These are phyloP conservation scores for Debaryomycetaceae sp. DNA, from an alignment of 1,139 yeast genomes.

Conservation along the genomic window DNA sequence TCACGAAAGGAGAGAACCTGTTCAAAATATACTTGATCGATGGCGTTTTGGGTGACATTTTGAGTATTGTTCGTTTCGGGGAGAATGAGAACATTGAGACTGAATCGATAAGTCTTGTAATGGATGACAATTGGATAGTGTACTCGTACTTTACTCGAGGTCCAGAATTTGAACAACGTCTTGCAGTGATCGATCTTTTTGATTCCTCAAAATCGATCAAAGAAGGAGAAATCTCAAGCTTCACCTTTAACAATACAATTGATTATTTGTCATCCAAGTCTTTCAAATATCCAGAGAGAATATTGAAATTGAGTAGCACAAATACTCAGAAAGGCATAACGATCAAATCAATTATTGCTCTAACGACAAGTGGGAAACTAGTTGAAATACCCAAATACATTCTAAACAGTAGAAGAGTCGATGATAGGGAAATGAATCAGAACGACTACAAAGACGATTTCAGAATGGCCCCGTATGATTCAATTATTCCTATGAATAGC, in stretches of 20 bases:
- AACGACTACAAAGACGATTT: conserved; percentile 58
- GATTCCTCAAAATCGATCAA: conserved; percentile 48
- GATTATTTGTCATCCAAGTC: conserved; percentile 45
- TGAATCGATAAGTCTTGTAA: conserved; percentile 46
- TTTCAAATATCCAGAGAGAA: conserved; percentile 57
- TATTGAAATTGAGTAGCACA: conserved; percentile 52
- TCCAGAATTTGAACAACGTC: conserved; percentile 54
- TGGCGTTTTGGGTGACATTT: conserved; percentile 62
- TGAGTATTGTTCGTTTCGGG: conserved; percentile 47
- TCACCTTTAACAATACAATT: conserved; percentile 24
- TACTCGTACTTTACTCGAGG: conserved; percentile 57
- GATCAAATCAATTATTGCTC: conserved; percentile 59
- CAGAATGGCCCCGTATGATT: conserved; percentile 62
- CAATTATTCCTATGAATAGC: conserved; percentile 52
- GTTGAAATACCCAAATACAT: conserved; percentile 66
- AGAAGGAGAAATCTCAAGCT: conserved; percentile 28
- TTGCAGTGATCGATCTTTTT: conserved; percentile 75
- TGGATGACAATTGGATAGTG: conserved; percentile 84
- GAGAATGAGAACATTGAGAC: conserved; percentile 36
- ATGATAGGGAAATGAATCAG: conserved; percentile 49
- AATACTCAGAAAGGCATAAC: conserved; percentile 74
- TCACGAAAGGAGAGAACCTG: conserved; percentile 36
- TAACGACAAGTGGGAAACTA: conserved; percentile 62
- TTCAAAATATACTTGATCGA: conserved; percentile 58
- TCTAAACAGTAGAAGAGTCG: conserved; percentile 59